These are phyloP conservation scores for Paecilomyces sp. DNA, from an alignment of 2,329 filamentous ascomycete genomes.

Conservation along the genomic window DNA sequence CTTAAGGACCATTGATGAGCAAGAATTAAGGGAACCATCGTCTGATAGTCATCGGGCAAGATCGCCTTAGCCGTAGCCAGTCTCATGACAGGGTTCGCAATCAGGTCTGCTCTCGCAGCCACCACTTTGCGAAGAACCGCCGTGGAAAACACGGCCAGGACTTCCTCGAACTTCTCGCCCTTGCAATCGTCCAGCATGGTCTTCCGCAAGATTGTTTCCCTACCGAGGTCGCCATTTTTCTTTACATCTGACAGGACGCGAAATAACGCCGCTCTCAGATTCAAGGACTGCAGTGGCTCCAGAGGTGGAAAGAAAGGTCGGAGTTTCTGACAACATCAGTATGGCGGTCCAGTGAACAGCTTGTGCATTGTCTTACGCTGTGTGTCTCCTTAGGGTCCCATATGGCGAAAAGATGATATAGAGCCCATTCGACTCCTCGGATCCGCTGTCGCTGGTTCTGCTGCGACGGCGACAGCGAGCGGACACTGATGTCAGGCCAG, in stretches of 20 bases:
- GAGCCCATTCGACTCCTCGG: constrained; percentile 76
- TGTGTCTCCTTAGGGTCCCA: constrained; percentile 74
- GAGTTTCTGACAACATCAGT: constrained; percentile 58
- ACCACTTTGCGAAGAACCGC: constrained; percentile 68
- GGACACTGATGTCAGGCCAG: constrained; percentile 68
- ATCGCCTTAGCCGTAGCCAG: constrained; percentile 47
- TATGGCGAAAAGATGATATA: constrained; percentile 78
- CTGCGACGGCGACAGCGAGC: constrained; percentile 63
- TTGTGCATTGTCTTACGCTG: constrained; percentile 48
- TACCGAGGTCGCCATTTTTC: constrained; percentile 74
- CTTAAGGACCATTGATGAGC: constrained; percentile 64
- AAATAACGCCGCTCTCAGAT: constrained; percentile 76
- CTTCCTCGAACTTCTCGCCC: constrained; percentile 81
- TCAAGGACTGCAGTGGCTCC: constrained; percentile 84
- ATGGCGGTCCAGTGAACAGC: neutral
- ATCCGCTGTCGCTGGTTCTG: constrained; percentile 78
- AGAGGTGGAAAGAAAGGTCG: constrained; percentile 84
- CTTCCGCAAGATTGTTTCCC: constrained; percentile 76
- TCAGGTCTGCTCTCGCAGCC: constrained; percentile 33
- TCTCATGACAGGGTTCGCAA: constrained; percentile 45
- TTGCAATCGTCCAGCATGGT: constrained; percentile 97
- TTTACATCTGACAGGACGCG: constrained; percentile 77
- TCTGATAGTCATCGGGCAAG: constrained; percentile 25
- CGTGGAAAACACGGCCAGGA: constrained; percentile 77
- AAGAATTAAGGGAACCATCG: constrained; percentile 59